Evolutionary conservation across 2,329 filamentous ascomycete species (phyloP), one percentile per base, ranked within the genome.

Genomic region (Fusarium paranaense): DNA sequence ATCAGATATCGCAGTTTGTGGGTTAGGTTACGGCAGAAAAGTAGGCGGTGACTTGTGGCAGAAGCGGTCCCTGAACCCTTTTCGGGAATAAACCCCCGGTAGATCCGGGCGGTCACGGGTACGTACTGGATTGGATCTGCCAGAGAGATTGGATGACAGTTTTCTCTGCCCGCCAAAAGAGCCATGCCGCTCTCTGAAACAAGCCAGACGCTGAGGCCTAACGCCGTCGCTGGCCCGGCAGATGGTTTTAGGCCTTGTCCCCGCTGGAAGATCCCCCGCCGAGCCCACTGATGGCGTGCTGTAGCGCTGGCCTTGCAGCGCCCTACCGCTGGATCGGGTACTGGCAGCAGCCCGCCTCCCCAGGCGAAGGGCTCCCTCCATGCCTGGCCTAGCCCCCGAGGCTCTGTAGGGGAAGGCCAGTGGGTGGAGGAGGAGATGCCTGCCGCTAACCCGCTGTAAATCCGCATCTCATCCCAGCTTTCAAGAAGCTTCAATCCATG

Each of bases 11-110:
- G 10, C 57, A 42, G 64, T 73, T 76, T 75, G 67, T 76, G 74
- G 75, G 71, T 66, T 66, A 63, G 64, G 67, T 66, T 32, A 64
- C 66, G 75, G 74, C 66, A 66, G 73, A 79, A 79, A 76, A 72
- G 73, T 72, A 57, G 70, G 80, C 80, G 80, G 80, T 81, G 68
- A 57, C 22, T 2, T 3, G 1, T 9, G 81, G 81, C 81, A 82
- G 73, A 78, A 80, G 71, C 8, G 62, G 42, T 62, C 57, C 63
- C 64, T 69, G 50, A 50, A 54, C 47, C 56, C 20, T n/a, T 62
- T 42, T 68, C 6, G 63, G 71, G 11, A 74, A 69, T 60, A 50
- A n/a, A 40, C 10, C 18, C 45, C 33, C 35, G 20, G 35, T 56
- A 59, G 27, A 20, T 22, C 56, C 22, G 38, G 64, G 71, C 71